These are phyloP conservation scores for Tolypocladium album DNA, from an alignment of 2,329 filamentous ascomycete genomes.

Conservation along the genomic window DNA sequence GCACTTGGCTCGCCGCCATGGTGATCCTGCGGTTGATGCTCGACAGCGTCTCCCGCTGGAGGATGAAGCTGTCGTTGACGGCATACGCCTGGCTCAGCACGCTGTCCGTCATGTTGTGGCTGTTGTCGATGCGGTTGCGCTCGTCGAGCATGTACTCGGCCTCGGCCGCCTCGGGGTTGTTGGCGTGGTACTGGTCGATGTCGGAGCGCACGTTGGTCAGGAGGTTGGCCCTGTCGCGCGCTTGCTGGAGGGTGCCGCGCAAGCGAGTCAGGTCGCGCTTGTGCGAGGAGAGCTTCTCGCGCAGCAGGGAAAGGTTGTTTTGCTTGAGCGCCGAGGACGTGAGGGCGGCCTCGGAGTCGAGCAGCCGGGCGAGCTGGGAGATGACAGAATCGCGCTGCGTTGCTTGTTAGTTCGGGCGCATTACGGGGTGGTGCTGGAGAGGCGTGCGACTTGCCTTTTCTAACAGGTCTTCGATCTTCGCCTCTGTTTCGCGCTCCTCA, in stretches of 20 bases:
- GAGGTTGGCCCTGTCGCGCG: constrained; percentile 80
- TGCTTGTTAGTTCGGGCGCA: constrained; percentile 4
- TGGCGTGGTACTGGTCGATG: constrained; percentile 77
- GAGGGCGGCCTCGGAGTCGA: constrained; percentile 83
- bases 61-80: constrained; percentile 80
- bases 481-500: constrained; percentile 71
- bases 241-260: constrained; percentile 60
- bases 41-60: constrained; percentile 78
- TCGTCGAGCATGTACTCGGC: constrained; percentile 97
- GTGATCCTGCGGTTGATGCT: constrained; percentile 89
- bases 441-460: constrained; percentile 43
- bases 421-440: background rate
- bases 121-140: constrained; percentile 74
- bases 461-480: constrained; percentile 73
- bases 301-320: constrained; percentile 85
- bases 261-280: constrained; percentile 71
- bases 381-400: constrained; percentile 70
- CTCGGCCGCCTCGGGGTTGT: constrained; percentile 73
- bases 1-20: constrained; percentile 78
- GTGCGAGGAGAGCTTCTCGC: constrained; percentile 82
- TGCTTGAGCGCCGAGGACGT: constrained; percentile 92
- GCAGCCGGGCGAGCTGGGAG: constrained; percentile 71
- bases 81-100: constrained; percentile 94
- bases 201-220: constrained; percentile 85
- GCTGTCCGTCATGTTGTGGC: constrained; percentile 78